Percentiles rank a stretch among this genome's conserved stretches.
Evolutionary conservation across 495 filamentous ascomycete genomes (phyloP).

Genomic region (Hypomontagnella submonticulosa): DNA sequence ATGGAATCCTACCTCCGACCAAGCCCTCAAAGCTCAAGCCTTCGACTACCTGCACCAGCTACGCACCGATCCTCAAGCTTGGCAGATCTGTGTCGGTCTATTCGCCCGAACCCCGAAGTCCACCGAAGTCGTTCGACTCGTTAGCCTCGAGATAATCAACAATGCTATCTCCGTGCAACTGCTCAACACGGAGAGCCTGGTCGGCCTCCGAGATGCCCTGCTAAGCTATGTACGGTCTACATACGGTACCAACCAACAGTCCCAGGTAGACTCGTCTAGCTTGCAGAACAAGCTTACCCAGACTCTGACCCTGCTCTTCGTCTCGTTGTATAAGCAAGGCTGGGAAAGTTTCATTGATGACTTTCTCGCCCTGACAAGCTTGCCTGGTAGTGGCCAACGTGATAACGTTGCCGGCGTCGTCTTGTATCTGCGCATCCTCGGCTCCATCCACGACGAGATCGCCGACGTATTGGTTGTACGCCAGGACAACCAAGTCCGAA

Average conservation of each 20-base stretch:
- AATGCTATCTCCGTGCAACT: slow-evolving; percentile 81
- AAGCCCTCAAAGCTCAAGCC: slow-evolving; percentile 81
- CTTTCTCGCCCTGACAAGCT: slow-evolving; percentile 73
- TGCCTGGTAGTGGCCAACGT: slow-evolving; percentile 61
- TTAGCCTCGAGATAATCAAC: slow-evolving; percentile 90
- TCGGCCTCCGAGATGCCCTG: slow-evolving; percentile 77
- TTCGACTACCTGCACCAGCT: slow-evolving; percentile 88
- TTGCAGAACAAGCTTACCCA: slow-evolving; percentile 98
- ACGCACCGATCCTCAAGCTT: slow-evolving; percentile 78
- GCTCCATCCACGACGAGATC: slow-evolving; percentile 95
- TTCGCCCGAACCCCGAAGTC: slow-evolving; percentile 83
- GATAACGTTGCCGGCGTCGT: slow-evolving; percentile 81
- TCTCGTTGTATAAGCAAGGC: slow-evolving; percentile 79
- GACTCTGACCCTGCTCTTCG: slow-evolving; percentile 91
- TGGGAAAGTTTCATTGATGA: slow-evolving; percentile 94
- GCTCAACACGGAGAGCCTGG: slow-evolving; percentile 73
- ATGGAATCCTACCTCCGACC: slow-evolving; percentile 78
- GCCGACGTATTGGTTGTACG: slow-evolving; percentile 88
- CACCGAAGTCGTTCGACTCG: slow-evolving; percentile 85
- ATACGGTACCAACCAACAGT: slow-evolving; percentile 69
- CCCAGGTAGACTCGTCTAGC: slow-evolving; percentile 69
- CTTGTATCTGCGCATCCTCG: slow-evolving; percentile 87
- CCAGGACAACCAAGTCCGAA: slow-evolving; percentile 76
- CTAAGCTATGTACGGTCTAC: slow-evolving; percentile 77
- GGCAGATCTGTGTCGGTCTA: slow-evolving; percentile 86